Evolutionary conservation across 305 asterid species (phyloP).

Genomic region (Andrographis paniculata): DNA sequence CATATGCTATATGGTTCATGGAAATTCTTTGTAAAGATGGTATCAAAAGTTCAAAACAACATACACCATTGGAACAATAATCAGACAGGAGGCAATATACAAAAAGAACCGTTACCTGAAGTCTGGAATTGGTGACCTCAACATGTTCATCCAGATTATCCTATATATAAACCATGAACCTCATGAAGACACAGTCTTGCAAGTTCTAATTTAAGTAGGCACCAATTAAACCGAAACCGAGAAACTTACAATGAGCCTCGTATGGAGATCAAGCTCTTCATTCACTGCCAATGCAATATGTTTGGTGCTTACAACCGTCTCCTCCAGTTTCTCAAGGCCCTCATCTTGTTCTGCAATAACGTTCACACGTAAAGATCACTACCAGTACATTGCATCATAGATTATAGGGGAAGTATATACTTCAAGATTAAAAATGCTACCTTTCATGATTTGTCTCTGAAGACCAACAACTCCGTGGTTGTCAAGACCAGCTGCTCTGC

Average conservation of each 20-base stretch:
- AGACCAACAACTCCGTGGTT: constrained; percentile 61
- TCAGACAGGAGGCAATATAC: neutral
- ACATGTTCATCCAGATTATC: constrained; percentile 81
- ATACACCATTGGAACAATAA: too few species aligned
- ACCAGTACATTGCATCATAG: too few species aligned
- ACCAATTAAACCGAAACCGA: neutral
- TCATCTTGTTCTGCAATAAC: constrained; percentile 53
- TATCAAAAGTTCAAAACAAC: too few species aligned
- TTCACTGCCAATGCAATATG: constrained; percentile 64
- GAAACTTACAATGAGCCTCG: constrained; percentile 49
- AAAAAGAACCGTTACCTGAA: constrained; percentile 45
- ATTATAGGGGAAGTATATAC: neutral
- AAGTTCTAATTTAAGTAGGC: constrained; percentile 1
- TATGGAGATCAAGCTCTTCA: constrained; percentile 62
- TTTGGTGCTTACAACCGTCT: constrained; percentile 53
- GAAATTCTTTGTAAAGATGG: neutral
- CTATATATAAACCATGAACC: constrained; percentile 28
- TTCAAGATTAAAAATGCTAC: constrained; percentile 18
- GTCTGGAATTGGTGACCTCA: constrained; percentile 75
- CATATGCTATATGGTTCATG: too few species aligned
- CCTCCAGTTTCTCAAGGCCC: constrained; percentile 56
- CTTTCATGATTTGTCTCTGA: constrained; percentile 62
- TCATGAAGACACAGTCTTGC: neutral
- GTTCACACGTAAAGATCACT: neutral
- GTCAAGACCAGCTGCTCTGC: constrained; percentile 54